These are phyloP conservation scores for Calonectria naviculata DNA, from an alignment of 2,329 filamentous ascomycete genomes.

Conservation along the genomic window DNA sequence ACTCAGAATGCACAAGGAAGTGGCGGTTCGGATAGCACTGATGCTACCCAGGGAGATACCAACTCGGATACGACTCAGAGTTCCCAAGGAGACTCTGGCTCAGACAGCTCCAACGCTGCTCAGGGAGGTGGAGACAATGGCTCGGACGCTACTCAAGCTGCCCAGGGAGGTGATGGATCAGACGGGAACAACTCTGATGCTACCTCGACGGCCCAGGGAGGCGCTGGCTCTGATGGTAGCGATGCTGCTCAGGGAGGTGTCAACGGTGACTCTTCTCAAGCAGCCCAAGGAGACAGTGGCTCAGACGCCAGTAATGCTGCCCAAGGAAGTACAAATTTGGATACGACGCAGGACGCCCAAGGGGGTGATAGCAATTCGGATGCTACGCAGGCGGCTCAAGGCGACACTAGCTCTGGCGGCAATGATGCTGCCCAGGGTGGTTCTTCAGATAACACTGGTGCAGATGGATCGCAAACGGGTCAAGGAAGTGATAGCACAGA, in stretches of 20 bases:
- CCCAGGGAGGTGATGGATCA: not conserved
- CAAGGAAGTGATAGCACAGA: not conserved
- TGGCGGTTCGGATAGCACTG: not conserved
- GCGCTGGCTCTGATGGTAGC: not conserved
- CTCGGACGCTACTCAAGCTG: not conserved
- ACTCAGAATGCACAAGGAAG: not conserved
- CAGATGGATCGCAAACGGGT: not conserved
- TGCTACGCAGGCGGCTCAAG: not conserved
- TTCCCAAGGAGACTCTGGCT: not conserved
- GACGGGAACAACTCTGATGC: not conserved
- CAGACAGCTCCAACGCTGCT: not conserved
- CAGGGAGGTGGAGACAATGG: not conserved
- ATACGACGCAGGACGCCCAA: not conserved
- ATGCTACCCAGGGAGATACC: not conserved
- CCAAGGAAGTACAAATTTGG: not conserved
- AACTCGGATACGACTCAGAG: not conserved
- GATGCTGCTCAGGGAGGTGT: not conserved
- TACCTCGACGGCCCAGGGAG: not conserved
- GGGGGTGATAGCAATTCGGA: not conserved
- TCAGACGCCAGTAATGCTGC: not conserved
- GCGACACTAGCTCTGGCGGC: not conserved
- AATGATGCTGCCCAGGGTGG: not conserved
- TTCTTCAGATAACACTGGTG: not conserved
- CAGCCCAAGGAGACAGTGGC: not conserved
- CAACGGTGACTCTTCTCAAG: not conserved